Base-by-base conservation (phyloP, 2,329 filamentous ascomycete genomes). In the Nemania sp. region DNA sequence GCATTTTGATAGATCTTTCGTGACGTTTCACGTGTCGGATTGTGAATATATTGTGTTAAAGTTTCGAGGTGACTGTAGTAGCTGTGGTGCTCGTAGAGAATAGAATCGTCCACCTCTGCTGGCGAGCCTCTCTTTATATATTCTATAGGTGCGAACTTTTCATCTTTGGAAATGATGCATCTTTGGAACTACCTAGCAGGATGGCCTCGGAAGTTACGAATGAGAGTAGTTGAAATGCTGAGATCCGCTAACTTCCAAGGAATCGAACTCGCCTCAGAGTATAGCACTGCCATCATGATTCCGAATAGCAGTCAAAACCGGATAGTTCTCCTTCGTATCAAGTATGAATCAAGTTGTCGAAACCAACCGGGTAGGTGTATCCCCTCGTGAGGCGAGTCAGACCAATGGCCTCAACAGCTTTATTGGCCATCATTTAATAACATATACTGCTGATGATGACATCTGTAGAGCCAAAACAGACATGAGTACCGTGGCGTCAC, bases 251-350 rank as follows among this genome's bases (percentile, higher is more conserved):
- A 59, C 22, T 54, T 32, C 47, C 49, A 18, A 2, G 18, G 52
- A 38, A 57, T 18, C 56, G 10, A 5, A 11, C 8, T 41, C 54
- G 63, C 67, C 67, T 63, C 27, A 35, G 2, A 60, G 27, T 54
- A 22, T 4, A 54, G 67, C 64, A 67, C 59, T 43, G 59, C 63
- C 55, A 41, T 63, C 10, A 47, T 8, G 10, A 27, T 2, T 51
- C 41, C 3, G n/a, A 41, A 35, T 15, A 11, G 41, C 20, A 22
- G 4, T 20, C 18, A 1, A 43, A 13, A 26, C 20, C 22, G 2
- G 7, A 38, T 24, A 32, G 29, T 32, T 32, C n/a, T n/a, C n/a
- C n/a, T n/a, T 32, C 29, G 8, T 32, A 32, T 32, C 8, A 4
- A 5, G 29, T 32, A 4, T 32, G 8, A 32, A 8, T 8, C 29